Evolutionary conservation across 2,329 filamentous ascomycete species (phyloP).

Genomic region (Septoria linicola): DNA sequence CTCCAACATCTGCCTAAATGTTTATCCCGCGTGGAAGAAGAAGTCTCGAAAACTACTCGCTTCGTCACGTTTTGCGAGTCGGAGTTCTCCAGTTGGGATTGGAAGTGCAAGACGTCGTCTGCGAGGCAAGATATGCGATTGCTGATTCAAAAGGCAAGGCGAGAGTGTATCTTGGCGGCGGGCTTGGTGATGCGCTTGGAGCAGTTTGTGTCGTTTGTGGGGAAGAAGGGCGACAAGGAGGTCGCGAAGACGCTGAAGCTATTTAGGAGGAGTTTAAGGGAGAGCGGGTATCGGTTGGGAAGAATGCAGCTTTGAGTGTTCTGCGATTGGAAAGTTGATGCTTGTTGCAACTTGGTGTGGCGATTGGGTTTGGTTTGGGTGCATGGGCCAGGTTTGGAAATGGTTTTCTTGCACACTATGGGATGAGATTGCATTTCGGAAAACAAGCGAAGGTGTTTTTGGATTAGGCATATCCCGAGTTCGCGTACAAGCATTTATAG

Average conservation of each 20-base stretch:
- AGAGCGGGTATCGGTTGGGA: slow-evolving; percentile 12
- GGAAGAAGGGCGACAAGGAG: slow-evolving; percentile 3
- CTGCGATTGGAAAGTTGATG: no score
- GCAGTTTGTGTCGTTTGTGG: slow-evolving; percentile 21
- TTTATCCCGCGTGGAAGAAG: slow-evolving; percentile 18
- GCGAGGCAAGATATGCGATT: slow-evolving; percentile 25
- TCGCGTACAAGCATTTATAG: no score
- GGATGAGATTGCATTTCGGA: no score
- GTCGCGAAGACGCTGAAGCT: slow-evolving; percentile 9
- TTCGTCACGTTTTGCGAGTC: slow-evolving; percentile 21
- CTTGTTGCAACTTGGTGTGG: no score
- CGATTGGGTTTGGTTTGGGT: no score
- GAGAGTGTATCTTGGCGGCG: slow-evolving; percentile 12
- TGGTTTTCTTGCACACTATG: no score
- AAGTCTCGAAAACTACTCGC: slow-evolving; percentile 19
- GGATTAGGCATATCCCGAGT: no score
- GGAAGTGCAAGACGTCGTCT: slow-evolving; percentile 22
- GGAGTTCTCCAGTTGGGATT: slow-evolving; percentile 28
- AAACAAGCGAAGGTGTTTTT: no score
- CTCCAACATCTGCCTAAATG: slow-evolving; percentile 14
- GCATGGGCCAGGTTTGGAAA: no score
- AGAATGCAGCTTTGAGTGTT: slow-evolving; percentile 7
- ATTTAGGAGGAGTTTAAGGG: slow-evolving; percentile 18
- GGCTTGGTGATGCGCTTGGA: slow-evolving; percentile 19
- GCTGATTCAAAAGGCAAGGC: slow-evolving; percentile 17